phyloP scores from a whole-genome alignment of 257 asterid genomes.

The Galeopsis tetrahit region DNA sequence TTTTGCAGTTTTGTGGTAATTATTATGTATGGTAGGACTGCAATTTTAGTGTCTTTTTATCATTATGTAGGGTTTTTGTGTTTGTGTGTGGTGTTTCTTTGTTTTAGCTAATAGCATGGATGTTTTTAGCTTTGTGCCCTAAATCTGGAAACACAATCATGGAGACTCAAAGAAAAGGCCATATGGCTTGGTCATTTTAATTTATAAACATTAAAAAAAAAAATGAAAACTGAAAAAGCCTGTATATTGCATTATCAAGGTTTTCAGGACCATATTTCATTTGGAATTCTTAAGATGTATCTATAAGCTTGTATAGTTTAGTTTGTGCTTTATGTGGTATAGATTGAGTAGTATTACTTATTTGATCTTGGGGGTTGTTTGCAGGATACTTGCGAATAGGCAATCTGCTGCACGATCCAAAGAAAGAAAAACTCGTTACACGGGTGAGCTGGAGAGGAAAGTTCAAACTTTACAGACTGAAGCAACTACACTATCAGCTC shows the following conservation, averaged over 20 bases:
- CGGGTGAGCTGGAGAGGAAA: slow-evolving; percentile 89
- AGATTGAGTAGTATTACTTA: slow-evolving; percentile 12
- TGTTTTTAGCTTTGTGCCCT: background rate
- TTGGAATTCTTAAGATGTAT: background rate
- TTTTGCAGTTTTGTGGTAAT: background rate
- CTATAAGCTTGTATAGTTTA: background rate
- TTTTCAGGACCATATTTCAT: background rate
- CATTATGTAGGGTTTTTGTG: background rate
- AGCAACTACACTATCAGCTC: slow-evolving; percentile 91
- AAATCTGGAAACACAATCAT: slow-evolving; percentile 2
- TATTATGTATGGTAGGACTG: background rate
- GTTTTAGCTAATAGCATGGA: background rate
- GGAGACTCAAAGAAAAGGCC: background rate
- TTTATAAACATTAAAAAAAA: background rate
- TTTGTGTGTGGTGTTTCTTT: background rate
- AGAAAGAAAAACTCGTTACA: slow-evolving; percentile 84
- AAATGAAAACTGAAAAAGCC: background rate
- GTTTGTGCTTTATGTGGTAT: slow-evolving; percentile 8
- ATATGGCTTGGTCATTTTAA: background rate
- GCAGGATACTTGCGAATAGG: slow-evolving; percentile 91
- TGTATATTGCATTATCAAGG: background rate
- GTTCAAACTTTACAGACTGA: slow-evolving; percentile 92
- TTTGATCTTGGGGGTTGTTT: slow-evolving; percentile 23
- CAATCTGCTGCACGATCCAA: slow-evolving; percentile 98
- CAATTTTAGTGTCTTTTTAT: background rate